These are phyloP conservation scores for Cytospora piceae DNA, from an alignment of 2,329 filamentous ascomycete genomes.

Conservation along the genomic window DNA sequence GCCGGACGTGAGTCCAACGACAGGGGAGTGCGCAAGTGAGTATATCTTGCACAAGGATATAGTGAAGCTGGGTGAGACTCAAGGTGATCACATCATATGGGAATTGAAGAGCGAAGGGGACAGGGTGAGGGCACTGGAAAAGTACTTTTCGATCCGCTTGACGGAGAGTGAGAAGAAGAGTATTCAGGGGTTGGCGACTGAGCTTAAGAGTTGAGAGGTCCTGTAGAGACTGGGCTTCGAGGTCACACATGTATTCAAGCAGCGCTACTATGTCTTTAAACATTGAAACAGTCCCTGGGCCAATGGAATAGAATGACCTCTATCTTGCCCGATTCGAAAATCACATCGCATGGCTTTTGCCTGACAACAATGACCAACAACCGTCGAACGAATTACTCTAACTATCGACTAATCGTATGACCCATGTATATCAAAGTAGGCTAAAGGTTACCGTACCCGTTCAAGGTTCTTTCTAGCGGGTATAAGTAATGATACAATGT, in stretches of 20 bases:
- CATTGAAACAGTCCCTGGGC: not conserved
- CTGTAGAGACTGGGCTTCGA: not conserved
- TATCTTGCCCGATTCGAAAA: too few relatives aligned
- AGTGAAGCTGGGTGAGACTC: conserved; percentile 48
- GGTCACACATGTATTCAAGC: not conserved
- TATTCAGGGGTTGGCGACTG: conserved; percentile 47
- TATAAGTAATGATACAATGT: too few relatives aligned
- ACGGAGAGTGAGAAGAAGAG: conserved; percentile 49
- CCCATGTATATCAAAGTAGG: too few relatives aligned
- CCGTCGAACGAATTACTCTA: too few relatives aligned
- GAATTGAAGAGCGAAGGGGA: conserved; percentile 51
- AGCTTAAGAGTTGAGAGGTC: conserved; percentile 30
- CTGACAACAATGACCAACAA: too few relatives aligned
- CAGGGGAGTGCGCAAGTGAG: conserved; percentile 39
- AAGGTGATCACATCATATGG: conserved; percentile 46
- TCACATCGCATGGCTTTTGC: too few relatives aligned
- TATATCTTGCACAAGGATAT: conserved; percentile 49
- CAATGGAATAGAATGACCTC: too few relatives aligned
- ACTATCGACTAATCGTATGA: too few relatives aligned
- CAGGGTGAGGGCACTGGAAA: conserved; percentile 51
- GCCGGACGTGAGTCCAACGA: conserved; percentile 35
- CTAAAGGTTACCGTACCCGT: too few relatives aligned
- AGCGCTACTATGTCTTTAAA: not conserved
- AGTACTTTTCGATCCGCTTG: conserved; percentile 55
- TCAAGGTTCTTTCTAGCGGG: too few relatives aligned